Evolutionary conservation across 257 asterid genomes (phyloP), one percentile per base, ranked within the genome.

Genomic region (Solanum medicagineum): DNA sequence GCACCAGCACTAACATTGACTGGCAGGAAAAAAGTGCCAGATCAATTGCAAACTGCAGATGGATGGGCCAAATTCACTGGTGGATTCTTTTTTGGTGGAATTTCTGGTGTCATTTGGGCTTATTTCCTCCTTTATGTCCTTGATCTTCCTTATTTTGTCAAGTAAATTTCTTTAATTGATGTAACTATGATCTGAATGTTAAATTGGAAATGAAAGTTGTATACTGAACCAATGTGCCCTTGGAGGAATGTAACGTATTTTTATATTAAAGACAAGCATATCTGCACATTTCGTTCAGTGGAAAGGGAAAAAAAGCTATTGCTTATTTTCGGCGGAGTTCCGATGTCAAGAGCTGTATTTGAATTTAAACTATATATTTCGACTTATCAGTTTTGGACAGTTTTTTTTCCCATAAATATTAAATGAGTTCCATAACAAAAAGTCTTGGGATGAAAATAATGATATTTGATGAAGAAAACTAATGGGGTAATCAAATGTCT

Each of bases 21-120:
- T 1, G 98, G 98, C 3, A 81, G 98, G 93, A 87, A 93, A 93
- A 95, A 95, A 88, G 87, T 85, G 82, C 96, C 98, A 0, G 98
- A 95, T 14, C 94, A 89, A 94, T 89, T 96, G 84, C 99, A 96
- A 86, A 96, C 98, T 7, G 97, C 88, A 22, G 97, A 96, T 7
- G 99, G 99, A 32, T 96, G 99, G 98, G 91, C 98, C 0, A 93
- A 94, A 87, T 96, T 96, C 84, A 85, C 91, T 1, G 99, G 98
- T 19, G 99, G 99, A 15, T 96, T 96, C 91, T 96, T 96, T 92
- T 96, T 96, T 84, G 99, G 99, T 63, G 99, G 99, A 29, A 89
- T 96, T 69, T 96, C 99, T 45, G 99, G 99, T 71, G 99, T 92
- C 15, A 32, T 82, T 56, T 96, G 99, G 99, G 98, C 99, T 79